Evolutionary conservation across 805 yeast species (phyloP), one percentile per base, ranked within the genome.

Genomic region (Kockiozyma suomiensis): DNA sequence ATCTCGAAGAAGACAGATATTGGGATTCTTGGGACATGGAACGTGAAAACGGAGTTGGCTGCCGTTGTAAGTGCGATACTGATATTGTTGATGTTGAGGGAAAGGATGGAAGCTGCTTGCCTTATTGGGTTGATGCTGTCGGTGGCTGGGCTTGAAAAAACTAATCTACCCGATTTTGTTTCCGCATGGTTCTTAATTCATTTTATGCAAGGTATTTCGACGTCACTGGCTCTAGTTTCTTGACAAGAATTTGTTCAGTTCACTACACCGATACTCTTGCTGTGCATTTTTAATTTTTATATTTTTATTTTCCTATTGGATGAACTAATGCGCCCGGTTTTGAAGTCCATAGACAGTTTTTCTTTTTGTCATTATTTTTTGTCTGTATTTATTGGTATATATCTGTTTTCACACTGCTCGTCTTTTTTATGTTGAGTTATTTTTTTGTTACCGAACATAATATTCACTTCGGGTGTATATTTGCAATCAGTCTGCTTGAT

Each of bases 1-100:
- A 67, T 49, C 69, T 63, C 45, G 66, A 64, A 43, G 79, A 72
- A 60, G 81, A 75, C 68, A 70, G 70, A 21, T 73, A 73, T 59
- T 77, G 81, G 79, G 65, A 59, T 54, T 62, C 69, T 58, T 73
- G 72, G 56, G 83, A 77, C 70, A 66, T 66, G 10, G 73, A 72
- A 0, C 70, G 66, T 19, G 73, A 70, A 6, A 74, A 73, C 50
- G 85, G 96, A 0, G 84, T 84, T 6, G 97, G 97, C 1, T 92
- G 98, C 72, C 77, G 97, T 42, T 92, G 98, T 73, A 79, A 81
- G 64, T 92, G 98, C 74, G 96, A 89, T 4, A 70, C 72, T 2
- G 74, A 73, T 45, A 64, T 71, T 19, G 64, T 54, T 3, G 75
- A 72, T 23, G 69, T 72, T 42, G 76, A 74, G 61, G 69, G 68